Evolutionary conservation across 2,329 filamentous ascomycete species (phyloP).

Genomic region (Mollisiaceae sp.): DNA sequence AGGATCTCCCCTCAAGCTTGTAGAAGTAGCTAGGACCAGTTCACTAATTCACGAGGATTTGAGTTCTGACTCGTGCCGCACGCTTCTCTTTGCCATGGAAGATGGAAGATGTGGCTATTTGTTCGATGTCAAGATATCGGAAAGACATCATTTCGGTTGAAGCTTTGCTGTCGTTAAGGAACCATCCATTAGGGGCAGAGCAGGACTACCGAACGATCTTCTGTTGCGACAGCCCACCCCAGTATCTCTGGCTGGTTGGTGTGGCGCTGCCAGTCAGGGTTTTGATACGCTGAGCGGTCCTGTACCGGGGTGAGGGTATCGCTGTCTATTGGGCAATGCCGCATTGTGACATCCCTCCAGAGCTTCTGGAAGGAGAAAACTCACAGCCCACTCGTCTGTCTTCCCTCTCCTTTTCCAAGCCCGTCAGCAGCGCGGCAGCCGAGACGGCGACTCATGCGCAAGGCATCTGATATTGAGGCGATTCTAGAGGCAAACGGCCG

Average conservation of each 20-base stretch:
- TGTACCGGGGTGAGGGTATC: slow-evolving; percentile 1
- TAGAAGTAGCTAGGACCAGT: neutral
- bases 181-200: neutral
- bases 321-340: slow-evolving; percentile 13
- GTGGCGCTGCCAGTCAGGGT: slow-evolving; percentile 8
- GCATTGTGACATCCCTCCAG: slow-evolving; percentile 4
- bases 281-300: slow-evolving; percentile 4
- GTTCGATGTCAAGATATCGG: neutral
- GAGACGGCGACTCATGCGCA: slow-evolving; percentile 1
- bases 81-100: neutral
- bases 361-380: slow-evolving; percentile 8
- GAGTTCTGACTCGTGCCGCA: slow-evolving; percentile 7
- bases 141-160: neutral
- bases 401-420: neutral
- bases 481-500: neutral
- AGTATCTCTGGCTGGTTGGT: neutral
- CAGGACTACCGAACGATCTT: neutral
- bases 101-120: neutral
- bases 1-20: slow-evolving; percentile 12
- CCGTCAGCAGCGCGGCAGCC: neutral
- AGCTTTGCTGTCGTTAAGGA: neutral
- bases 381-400: neutral
- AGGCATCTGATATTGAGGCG: neutral
- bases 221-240: neutral
- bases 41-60: neutral